Evolutionary conservation across 2,329 filamentous ascomycete species (phyloP), one percentile per base, ranked within the genome.

Genomic region (Cordyceps tenuipes): DNA sequence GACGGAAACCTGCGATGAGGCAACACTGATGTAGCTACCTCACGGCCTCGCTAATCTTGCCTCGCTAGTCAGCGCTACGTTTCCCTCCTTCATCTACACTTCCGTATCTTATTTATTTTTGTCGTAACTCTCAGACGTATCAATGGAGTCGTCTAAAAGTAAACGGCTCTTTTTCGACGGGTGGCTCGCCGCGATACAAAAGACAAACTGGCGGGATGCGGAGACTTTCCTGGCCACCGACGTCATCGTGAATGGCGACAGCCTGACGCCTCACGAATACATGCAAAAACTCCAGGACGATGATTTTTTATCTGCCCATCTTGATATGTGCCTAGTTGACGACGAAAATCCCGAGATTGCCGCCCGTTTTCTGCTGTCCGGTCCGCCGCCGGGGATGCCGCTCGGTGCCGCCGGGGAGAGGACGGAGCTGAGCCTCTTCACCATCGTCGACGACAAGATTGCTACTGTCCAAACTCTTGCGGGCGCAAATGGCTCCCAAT

Each of bases 201-300:
- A 29, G 5, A 3, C 19, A 26, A 49, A 52, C 36, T 59, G 57
- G 57, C 15, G 47, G 2, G 3, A 9, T 23, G 57, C 49, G 17
- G 49, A 41, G 57, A 13, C 48, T 6, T 39, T 59, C 1, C 3
- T 59, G 17, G 57, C 57, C 4, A 12, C 5, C 57, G 49, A 53
- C 34, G 41, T 59, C 36, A 53, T 59, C 39, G 57, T 59, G 19
- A 59, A 59, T 29, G 48, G 49, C n/a, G 43, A 15, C 12, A 34
- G 19, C 39, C 34, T 31, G 26, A 6, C 48, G 13, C 19, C 39
- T 5, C 26, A 26, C 19, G 57, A 19, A 15, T 59, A 36, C 17
- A 26, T 53, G 7, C 57, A 47, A 46, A 19, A 26, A 15, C 49
- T 59, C 8, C 23, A 29, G 23, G 19, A 47, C 3, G 29, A 36